A percentile compares a stretch with the other conserved stretches of the same genome.
phyloP scores from a whole-genome alignment of 768 basidiomycete species.

The Leccinum broughii region DNA sequence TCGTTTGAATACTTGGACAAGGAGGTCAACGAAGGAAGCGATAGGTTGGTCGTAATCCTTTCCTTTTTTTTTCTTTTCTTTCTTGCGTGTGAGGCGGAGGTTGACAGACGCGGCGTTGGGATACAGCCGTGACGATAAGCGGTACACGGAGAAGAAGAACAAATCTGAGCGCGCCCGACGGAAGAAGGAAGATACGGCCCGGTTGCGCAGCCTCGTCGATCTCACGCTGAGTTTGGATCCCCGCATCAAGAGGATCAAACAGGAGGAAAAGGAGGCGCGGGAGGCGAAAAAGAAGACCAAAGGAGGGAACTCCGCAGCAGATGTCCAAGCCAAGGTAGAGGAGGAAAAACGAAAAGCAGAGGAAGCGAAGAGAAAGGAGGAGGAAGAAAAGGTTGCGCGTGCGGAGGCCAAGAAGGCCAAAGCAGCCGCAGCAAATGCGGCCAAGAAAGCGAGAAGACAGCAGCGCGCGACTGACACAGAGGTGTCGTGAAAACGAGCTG shows the following conservation, averaged over 20 bases:
- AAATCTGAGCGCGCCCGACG: slow-evolving; percentile 92
- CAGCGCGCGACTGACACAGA: slow-evolving; percentile 52
- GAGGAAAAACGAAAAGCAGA: slow-evolving; percentile 64
- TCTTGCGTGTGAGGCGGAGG: neutral
- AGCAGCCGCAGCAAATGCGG: slow-evolving; percentile 82
- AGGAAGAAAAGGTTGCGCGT: slow-evolving; percentile 73
- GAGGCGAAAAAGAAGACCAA: slow-evolving; percentile 84
- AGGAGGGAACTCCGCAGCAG: slow-evolving; percentile 41
- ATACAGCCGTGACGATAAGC: slow-evolving; percentile 92
- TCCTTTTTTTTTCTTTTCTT: neutral
- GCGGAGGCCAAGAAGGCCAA: slow-evolving; percentile 85
- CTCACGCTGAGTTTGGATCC: slow-evolving; percentile 82
- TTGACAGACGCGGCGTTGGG: slow-evolving; percentile 12
- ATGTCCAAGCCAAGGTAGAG: slow-evolving; percentile 52
- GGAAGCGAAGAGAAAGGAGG: slow-evolving; percentile 72
- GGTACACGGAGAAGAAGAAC: slow-evolving; percentile 99
- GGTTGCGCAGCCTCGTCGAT: slow-evolving; percentile 86
- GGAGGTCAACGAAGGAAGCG: slow-evolving; percentile 97
- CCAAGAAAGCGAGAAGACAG: slow-evolving; percentile 82
- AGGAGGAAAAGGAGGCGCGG: slow-evolving; percentile 91
- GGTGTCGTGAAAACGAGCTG: slow-evolving; percentile 7
- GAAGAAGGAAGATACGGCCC: slow-evolving; percentile 97
- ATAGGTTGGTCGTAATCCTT: slow-evolving; percentile 58
- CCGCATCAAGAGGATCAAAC: slow-evolving; percentile 95
- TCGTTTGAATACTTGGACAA: slow-evolving; percentile 98